Conservation (phyloP, 257 asterid genomes). For the Linaria vulgaris region DNA sequence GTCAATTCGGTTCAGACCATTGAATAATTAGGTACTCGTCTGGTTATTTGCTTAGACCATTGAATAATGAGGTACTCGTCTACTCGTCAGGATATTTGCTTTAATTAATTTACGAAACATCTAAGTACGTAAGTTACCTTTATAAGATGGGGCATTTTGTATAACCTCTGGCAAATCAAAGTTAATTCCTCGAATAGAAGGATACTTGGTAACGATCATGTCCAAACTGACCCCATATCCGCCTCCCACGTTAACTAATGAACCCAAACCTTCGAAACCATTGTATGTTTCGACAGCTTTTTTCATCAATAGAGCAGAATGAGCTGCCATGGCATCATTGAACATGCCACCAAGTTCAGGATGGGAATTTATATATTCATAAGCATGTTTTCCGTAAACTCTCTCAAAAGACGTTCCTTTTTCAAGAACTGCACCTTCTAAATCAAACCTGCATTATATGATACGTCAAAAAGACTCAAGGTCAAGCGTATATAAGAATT, state of each 20-base stretch:
- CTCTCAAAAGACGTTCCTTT: constrained; percentile 37
- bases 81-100: too few species aligned
- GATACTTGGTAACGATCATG: constrained; percentile 35
- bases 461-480: too few species aligned
- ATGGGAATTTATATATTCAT: constrained; percentile 19
- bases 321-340: constrained; percentile 36
- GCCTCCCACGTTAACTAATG: constrained; percentile 47
- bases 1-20: too few species aligned
- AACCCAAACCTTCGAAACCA: constrained; percentile 34
- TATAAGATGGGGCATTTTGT: constrained; percentile 37
- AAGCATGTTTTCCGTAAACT: constrained; percentile 30
- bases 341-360: constrained; percentile 18
- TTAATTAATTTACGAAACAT: too few species aligned
- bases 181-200: constrained; percentile 38
- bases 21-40: too few species aligned
- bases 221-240: constrained; percentile 41
- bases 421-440: constrained; percentile 37
- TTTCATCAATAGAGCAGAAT: constrained; percentile 28
- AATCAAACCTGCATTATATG: background rate
- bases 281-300: constrained; percentile 32
- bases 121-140: constrained; percentile 23
- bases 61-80: too few species aligned
- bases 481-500: too few species aligned
- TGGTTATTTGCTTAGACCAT: too few species aligned
- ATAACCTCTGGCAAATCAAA: constrained; percentile 44